These are phyloP conservation scores for Cystobasidium sp. DNA, from an alignment of 1,284 basidiomycete genomes.

Conservation along the genomic window DNA sequence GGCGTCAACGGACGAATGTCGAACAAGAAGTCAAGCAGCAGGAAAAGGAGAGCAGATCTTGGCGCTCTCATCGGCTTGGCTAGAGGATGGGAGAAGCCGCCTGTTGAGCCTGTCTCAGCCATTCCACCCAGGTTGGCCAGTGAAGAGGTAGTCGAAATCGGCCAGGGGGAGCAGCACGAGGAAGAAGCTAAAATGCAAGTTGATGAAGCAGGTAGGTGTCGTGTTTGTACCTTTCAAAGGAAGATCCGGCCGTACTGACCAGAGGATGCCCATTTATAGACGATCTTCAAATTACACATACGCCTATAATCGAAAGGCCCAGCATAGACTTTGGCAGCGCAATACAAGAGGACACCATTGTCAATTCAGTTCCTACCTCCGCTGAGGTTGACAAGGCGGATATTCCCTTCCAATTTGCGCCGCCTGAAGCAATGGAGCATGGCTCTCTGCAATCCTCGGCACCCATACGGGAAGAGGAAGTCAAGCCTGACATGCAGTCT, in stretches of 20 bases:
- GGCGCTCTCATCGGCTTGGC: conserved; percentile 33
- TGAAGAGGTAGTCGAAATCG: conserved; percentile 1
- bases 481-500: background rate
- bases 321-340: background rate
- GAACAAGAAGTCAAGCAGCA: conserved; percentile 32
- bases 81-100: conserved; percentile 21
- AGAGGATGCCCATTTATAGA: background rate
- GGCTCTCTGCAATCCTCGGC: background rate
- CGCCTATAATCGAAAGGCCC: background rate
- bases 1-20: conserved; percentile 17
- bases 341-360: background rate
- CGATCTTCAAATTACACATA: background rate
- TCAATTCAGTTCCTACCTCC: conserved; percentile 2
- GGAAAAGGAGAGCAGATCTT: conserved; percentile 37
- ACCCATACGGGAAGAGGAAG: background rate
- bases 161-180: background rate
- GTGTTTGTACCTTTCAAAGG: background rate
- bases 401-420: background rate
- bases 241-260: background rate
- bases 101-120: conserved; percentile 9
- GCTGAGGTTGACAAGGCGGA: conserved; percentile 11
- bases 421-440: background rate
- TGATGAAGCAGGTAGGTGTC: background rate
- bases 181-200: conserved; percentile 11
- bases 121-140: conserved; percentile 1